Conservation (phyloP, 495 filamentous ascomycete genomes). For the Tricharina praecox region DNA sequence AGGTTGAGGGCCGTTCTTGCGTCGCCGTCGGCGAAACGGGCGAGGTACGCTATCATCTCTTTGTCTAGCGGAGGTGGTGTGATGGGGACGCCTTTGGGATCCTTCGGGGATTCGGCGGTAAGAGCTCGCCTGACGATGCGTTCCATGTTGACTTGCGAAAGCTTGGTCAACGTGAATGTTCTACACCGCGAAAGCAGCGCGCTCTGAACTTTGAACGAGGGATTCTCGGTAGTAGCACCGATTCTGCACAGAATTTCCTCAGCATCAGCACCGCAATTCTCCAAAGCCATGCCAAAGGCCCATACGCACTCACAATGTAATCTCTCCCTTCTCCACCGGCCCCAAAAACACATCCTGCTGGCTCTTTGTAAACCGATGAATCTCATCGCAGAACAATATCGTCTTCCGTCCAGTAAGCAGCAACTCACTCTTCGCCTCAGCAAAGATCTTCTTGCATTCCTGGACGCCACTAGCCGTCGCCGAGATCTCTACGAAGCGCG, state of each 20-base stretch:
- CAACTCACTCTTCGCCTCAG: slow-evolving; percentile 68
- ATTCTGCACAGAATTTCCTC: slow-evolving; percentile 34
- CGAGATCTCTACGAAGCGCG: slow-evolving; percentile 89
- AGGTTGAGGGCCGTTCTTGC: slow-evolving; percentile 85
- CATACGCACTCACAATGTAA: slow-evolving; percentile 44
- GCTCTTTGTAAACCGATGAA: slow-evolving; percentile 80
- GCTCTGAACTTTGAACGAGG: slow-evolving; percentile 81
- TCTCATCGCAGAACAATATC: slow-evolving; percentile 74
- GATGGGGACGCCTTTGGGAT: slow-evolving; percentile 22
- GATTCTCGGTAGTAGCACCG: slow-evolving; percentile 92
- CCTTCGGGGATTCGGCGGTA: slow-evolving; percentile 36
- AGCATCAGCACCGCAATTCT: too few species aligned
- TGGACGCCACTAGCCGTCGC: slow-evolving; percentile 80
- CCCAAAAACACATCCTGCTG: slow-evolving; percentile 94
- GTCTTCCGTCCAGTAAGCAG: slow-evolving; percentile 66
- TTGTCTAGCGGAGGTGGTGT: slow-evolving; percentile 49
- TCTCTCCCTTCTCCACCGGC: slow-evolving; percentile 76
- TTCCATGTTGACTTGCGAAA: slow-evolving; percentile 52
- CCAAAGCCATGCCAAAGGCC: too few species aligned
- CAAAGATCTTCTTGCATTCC: slow-evolving; percentile 86
- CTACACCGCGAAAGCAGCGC: slow-evolving; percentile 78
- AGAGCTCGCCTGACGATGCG: slow-evolving; percentile 61
- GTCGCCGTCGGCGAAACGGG: slow-evolving; percentile 77
- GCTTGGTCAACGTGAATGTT: slow-evolving; percentile 65
- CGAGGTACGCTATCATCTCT: slow-evolving; percentile 62